These are phyloP conservation scores for Turnera subulata DNA, from an alignment of 345 rosid genomes.

Conservation along the genomic window DNA sequence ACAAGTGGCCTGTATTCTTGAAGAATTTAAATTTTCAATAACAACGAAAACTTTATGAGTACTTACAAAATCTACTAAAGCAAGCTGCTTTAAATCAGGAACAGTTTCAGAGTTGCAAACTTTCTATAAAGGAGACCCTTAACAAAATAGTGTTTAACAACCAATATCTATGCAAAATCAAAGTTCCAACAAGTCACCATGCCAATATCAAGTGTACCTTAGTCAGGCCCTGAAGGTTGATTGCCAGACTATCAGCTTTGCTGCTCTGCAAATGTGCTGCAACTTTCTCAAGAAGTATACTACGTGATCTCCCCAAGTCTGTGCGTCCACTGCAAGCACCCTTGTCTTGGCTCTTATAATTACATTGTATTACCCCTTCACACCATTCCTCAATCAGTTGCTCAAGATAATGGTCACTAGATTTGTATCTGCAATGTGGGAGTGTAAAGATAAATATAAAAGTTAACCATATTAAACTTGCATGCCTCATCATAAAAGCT, in stretches of 20 bases:
- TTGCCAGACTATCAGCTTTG: slow-evolving; percentile 46
- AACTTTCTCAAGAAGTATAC: slow-evolving; percentile 74
- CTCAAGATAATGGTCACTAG: slow-evolving; percentile 80
- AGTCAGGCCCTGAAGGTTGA: slow-evolving; percentile 78
- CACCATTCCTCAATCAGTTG: slow-evolving; percentile 93
- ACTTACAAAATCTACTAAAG: not conserved
- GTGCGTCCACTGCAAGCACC: slow-evolving; percentile 32
- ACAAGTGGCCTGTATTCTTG: not conserved
- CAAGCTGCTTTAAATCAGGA: not conserved
- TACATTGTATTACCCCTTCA: slow-evolving; percentile 77
- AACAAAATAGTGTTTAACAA: not conserved
- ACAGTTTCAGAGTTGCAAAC: not conserved
- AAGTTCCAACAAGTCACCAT: not conserved
- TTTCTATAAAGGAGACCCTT: not conserved
- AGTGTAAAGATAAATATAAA: not conserved
- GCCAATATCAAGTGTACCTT: slow-evolving; percentile 40
- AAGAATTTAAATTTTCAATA: not conserved
- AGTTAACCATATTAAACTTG: not conserved
- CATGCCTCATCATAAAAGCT: not conserved
- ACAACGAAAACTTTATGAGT: no score
- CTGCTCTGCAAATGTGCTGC: slow-evolving; percentile 63
- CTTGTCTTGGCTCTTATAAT: slow-evolving; percentile 32
- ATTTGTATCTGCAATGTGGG: slow-evolving; percentile 53
- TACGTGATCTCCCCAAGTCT: slow-evolving; percentile 40
- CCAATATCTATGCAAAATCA: not conserved